Evolutionary conservation across 331 rosid genomes (phyloP), one percentile per base, ranked within the genome.

Genomic region (Malus hybrid): DNA sequence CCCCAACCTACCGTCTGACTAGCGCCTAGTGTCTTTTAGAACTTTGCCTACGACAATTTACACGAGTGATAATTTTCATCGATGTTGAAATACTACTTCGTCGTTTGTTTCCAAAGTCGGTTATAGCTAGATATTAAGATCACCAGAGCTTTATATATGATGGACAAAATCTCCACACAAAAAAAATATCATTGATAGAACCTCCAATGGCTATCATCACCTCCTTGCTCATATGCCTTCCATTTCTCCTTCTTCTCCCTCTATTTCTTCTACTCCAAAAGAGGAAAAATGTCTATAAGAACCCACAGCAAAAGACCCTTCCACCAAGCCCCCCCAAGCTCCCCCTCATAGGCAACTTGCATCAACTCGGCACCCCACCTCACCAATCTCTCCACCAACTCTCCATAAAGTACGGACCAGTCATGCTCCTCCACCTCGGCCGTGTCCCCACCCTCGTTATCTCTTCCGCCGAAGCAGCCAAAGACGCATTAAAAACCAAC

Each of bases 301-400:
- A 55, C 7, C 54, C 52, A 61, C 65, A 39, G 54, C 27, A 10
- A 39, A 39, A 39, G 12, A 39, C 12, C n/a, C 55, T 63, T n/a
- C 86, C 87, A 1, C 87, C 90, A 34, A 48, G 83, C 79, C 90
- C 84, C 44, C 86, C 81, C 2, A 81, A 76, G 85, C 88, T 86
- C 71, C 88, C 90, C 15, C 54, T 81, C 12, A 70, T 81, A 31
- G 87, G 90, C 4, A 81, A 86, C 76, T 70, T 86, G 32, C 86
- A 84, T 75, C 88, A 83, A 68, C 62, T 83, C 60, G 86, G 90
- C 9, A 36, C 63, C 11, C 62, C 80, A 22, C 76, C 78, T 12
- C 90, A 83, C 61, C 60, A 61, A 31, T 76, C 84, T 36, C 27
- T 81, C 5, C 24, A 76, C 69, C 55, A 32, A 28, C 83, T 86